Base-by-base conservation (phyloP, 768 basidiomycete species). In the Collybia sordida region DNA sequence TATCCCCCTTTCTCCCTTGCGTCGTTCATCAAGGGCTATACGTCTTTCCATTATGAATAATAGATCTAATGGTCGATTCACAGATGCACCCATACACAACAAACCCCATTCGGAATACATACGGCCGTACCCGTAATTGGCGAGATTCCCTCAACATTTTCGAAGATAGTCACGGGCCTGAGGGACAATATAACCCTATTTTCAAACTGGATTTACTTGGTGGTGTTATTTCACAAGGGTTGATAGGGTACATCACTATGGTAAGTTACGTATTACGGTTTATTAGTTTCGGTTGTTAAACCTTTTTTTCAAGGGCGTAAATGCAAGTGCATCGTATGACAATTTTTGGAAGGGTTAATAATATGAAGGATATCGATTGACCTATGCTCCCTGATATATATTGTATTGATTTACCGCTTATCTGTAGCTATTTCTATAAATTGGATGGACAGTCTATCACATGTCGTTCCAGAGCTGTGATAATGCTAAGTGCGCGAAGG, bases 161-260 rank as follows among this genome's bases (percentile, higher is more conserved):
- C 49, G 72, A 76, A 31, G 79, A 79, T 44, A 71, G 72, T 42
- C 71, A 72, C 41, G 77, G 76, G 1, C 72, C 72, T 5, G 73
- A 81, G 58, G 72, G 74, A 12, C 57, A 72, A 41, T 82, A 82
- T 48, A 72, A 80, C 55, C 80, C 80, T 12, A 67, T 80, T 12
- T 81, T 82, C 63, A 75, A 71, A 51, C 65, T 75, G 12, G 73
- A 82, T 45, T 51, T 79, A 3, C 61, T 81, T 17, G 79, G 80
- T 1, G 77, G 77, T 1, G 75, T 82, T 0, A 62, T 82, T 17
- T 63, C 63, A 11, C 80, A 82, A 52, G 80, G 80, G 0, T 52
- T 82, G 11, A 58, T 78, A 51, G 79, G 72, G 7, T 82, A 79
- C 54, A 82, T 82, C 44, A 82, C 80, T 0, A 82, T 82, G 78